Base-by-base conservation (phyloP, 345 rosid species). In the Sapria himalayana region DNA sequence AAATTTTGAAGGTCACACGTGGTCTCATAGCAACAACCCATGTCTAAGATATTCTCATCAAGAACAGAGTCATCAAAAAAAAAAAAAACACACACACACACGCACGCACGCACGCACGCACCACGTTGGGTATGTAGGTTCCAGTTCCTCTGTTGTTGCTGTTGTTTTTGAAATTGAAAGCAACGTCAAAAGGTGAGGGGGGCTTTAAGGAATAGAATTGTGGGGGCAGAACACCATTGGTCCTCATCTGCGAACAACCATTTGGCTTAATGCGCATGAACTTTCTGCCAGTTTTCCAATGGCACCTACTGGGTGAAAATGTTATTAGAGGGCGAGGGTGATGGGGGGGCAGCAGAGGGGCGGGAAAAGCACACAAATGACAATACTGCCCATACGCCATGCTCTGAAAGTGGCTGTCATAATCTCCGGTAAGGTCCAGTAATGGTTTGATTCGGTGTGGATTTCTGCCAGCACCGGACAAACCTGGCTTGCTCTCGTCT, bases 61-160 rank as follows among this genome's bases (percentile, higher is more conserved):
- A n/a, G n/a, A n/a, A n/a, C n/a, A n/a, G n/a, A n/a, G n/a, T n/a
- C n/a, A 40, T 7, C 22, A 15, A 31, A 19, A 17, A n/a, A 14
- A 31, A 2, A 17, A 45, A 39, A 22, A 7, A 41, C 3, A 23
- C 12, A 27, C 18, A 3, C 21, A 25, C n/a, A 20, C 40, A 23
- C 18, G 14, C 16, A 38, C 10, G 8, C 11, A n/a, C n/a, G n/a
- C n/a, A 15, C 14, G 23, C 8, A 50, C 25, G 37, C 60, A 59
- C 65, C 59, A 49, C 9, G 33, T 51, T 64, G 32, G 62, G 59
- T 19, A 55, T 39, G 32, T 51, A 59, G 11, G 61, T 51, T 47
- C 62, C 59, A 27, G 34, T 52, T 56, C 62, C 65, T 35, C 48
- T 39, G 15, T 23, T 21, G 14, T 31, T 40, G 16, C 4, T 38